These are phyloP conservation scores for Eremochloa ophiuroides DNA, from an alignment of 176 grass and related monocot species.

Conservation along the genomic window DNA sequence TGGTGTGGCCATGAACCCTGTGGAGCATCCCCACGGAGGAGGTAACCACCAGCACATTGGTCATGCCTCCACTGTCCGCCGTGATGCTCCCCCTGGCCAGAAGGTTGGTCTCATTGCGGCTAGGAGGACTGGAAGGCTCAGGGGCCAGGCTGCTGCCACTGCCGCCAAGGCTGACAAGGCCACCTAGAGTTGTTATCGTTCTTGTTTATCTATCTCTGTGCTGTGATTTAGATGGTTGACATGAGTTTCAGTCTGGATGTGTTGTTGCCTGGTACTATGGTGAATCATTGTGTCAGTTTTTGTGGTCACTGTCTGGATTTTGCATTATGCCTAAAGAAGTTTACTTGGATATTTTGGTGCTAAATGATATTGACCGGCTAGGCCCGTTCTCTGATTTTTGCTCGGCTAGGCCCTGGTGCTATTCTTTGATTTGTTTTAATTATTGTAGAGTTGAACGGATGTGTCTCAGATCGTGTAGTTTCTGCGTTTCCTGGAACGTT, in stretches of 20 bases:
- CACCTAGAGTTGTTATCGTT: slow-evolving; percentile 39
- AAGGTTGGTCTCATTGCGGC: slow-evolving; percentile 94
- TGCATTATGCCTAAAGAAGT: slow-evolving; percentile 22
- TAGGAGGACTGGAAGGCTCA: slow-evolving; percentile 84
- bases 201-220: slow-evolving; percentile 14
- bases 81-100: slow-evolving; percentile 84
- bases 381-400: too few relatives aligned
- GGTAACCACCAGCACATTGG: slow-evolving; percentile 99
- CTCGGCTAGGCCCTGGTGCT: background rate
- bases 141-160: slow-evolving; percentile 76
- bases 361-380: background rate
- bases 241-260: slow-evolving; percentile 28
- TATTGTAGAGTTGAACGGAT: background rate
- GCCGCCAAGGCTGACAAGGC: slow-evolving; percentile 86
- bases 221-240: slow-evolving; percentile 28
- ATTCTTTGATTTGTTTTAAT: background rate
- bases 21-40: slow-evolving; percentile 96
- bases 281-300: slow-evolving; percentile 34
- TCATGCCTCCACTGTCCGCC: slow-evolving; percentile 81
- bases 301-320: background rate
- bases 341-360: slow-evolving; percentile 9
- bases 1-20: slow-evolving; percentile 98
- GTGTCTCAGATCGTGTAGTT: too few relatives aligned
- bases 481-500: too few relatives aligned
- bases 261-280: slow-evolving; percentile 24